These are phyloP conservation scores for Boehmeria nivea DNA, from an alignment of 306 rosid species.

Conservation along the genomic window DNA sequence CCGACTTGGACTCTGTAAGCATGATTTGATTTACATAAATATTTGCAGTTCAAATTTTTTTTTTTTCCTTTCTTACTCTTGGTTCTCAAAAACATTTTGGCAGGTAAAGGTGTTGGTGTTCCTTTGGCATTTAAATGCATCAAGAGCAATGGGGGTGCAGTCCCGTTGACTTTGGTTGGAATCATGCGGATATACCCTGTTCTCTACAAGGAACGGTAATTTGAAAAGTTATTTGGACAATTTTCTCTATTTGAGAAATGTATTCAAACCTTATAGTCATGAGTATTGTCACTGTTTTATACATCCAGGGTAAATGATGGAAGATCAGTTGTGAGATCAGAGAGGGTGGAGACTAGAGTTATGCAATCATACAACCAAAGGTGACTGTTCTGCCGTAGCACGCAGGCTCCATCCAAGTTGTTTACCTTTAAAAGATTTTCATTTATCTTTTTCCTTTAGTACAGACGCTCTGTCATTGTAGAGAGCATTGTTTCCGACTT, in stretches of 20 bases:
- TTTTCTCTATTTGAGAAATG: too few species aligned
- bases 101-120: slow-evolving; percentile 61
- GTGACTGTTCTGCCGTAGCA: slow-evolving; percentile 45
- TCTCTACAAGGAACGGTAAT: slow-evolving; percentile 80
- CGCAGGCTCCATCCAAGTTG: too few species aligned
- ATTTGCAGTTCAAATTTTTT: slow-evolving; percentile 19
- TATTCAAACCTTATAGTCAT: too few species aligned
- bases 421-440: too few species aligned
- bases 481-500: slow-evolving; percentile 61
- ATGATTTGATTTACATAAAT: slow-evolving; percentile 13
- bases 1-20: slow-evolving; percentile 79
- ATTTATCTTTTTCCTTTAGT: slow-evolving; percentile 19
- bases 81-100: slow-evolving; percentile 14
- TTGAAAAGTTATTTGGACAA: too few species aligned
- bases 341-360: slow-evolving; percentile 63
- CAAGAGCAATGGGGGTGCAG: slow-evolving; percentile 65
- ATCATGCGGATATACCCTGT: slow-evolving; percentile 74
- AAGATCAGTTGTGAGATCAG: slow-evolving; percentile 67
- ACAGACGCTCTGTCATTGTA: slow-evolving; percentile 58
- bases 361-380: slow-evolving; percentile 57
- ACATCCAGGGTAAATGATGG: slow-evolving; percentile 61
- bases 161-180: slow-evolving; percentile 82
- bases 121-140: slow-evolving; percentile 86
- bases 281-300: slow-evolving; percentile 16
- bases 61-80: slow-evolving; percentile 23